Evolutionary conservation across 805 yeast genomes (phyloP).

Genomic region (Lipomyces sp.): DNA sequence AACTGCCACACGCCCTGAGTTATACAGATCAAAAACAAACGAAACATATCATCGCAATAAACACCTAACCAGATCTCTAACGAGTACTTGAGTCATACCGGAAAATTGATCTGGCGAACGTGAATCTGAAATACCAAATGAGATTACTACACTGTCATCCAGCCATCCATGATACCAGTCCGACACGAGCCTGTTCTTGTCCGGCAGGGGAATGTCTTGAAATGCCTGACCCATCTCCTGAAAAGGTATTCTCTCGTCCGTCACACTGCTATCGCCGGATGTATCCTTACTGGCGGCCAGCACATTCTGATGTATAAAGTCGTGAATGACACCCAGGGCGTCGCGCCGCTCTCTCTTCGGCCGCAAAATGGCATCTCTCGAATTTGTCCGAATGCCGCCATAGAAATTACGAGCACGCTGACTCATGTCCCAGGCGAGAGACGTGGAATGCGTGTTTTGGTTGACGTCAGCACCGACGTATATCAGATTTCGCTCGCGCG

Average conservation of each 20-base stretch:
- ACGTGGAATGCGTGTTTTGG: constrained; percentile 15
- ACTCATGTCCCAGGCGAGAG: constrained; percentile 21
- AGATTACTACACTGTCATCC: constrained; percentile 7
- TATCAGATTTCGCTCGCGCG: constrained; percentile 20
- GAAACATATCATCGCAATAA: too few species aligned
- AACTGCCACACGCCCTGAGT: too few species aligned
- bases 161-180: constrained; percentile 16
- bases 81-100: too few species aligned
- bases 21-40: too few species aligned
- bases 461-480: constrained; percentile 20
- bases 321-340: too few species aligned
- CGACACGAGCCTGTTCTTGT: constrained; percentile 3
- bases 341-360: not conserved
- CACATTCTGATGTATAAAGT: too few species aligned
- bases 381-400: too few species aligned
- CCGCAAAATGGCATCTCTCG: not conserved
- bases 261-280: too few species aligned
- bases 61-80: too few species aligned
- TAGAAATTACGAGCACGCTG: constrained; percentile 9
- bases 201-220: not conserved
- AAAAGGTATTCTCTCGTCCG: not conserved
- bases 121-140: constrained; percentile 4
- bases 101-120: too few species aligned
- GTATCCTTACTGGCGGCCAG: too few species aligned
- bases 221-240: not conserved